Evolutionary conservation across 208 protist genomes (phyloP).

Genomic region (Acanthamoeba castellanii): DNA sequence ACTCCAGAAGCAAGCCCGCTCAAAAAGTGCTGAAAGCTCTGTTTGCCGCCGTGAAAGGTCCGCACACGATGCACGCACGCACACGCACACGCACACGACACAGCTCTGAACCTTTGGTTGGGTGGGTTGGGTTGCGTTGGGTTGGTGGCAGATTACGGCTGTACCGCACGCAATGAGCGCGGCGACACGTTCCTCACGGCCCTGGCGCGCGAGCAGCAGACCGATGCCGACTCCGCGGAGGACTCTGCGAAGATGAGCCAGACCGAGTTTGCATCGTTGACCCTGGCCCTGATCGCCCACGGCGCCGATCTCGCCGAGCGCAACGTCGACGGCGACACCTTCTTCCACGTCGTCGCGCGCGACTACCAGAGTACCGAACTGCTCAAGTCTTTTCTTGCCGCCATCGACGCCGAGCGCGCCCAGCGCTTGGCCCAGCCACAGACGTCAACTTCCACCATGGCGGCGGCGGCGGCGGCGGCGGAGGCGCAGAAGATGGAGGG

Average conservation of each 20-base stretch:
- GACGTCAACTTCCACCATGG: background rate
- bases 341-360: background rate
- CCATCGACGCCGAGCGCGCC: background rate
- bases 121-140: no score
- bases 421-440: background rate
- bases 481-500: background rate
- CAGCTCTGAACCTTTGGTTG: no score
- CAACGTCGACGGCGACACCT: background rate
- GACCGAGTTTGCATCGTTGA: background rate
- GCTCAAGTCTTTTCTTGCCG: background rate
- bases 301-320: background rate
- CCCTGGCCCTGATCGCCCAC: background rate
- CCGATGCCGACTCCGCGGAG: background rate
- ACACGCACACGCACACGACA: no score
- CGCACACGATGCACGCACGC: no score
- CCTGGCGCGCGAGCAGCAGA: background rate
- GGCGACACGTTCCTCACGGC: background rate
- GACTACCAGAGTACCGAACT: background rate
- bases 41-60: no score
- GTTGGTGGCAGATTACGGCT: no score
- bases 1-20: no score
- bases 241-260: background rate
- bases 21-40: no score
- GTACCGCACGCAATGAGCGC: background rate
- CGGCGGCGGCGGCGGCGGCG: background rate